Evolutionary conservation across 768 basidiomycete species (phyloP).

Genomic region (Rubroboletus satanas): DNA sequence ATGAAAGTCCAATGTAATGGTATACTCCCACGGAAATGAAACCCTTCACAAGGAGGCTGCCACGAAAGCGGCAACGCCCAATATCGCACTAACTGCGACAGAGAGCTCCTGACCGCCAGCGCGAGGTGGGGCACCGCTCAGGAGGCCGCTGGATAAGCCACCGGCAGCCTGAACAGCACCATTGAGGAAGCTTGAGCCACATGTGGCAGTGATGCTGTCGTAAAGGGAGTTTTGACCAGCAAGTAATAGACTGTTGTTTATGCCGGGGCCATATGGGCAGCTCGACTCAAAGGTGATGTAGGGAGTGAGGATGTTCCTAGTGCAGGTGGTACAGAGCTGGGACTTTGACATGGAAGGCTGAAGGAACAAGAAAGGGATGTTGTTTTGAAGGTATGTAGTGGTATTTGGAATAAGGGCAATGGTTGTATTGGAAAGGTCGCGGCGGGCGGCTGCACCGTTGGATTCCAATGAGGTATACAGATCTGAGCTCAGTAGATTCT

Average conservation of each 20-base stretch:
- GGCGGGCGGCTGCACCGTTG: slow-evolving; percentile 19
- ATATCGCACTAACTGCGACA: slow-evolving; percentile 28
- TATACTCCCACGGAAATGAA: slow-evolving; percentile 13
- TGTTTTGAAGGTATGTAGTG: slow-evolving; percentile 49
- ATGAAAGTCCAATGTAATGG: slow-evolving; percentile 16
- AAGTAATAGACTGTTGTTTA: slow-evolving; percentile 62
- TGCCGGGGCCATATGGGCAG: slow-evolving; percentile 72
- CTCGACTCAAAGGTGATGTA: slow-evolving; percentile 76
- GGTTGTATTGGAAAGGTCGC: slow-evolving; percentile 30
- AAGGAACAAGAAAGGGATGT: slow-evolving; percentile 82
- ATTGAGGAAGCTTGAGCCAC: slow-evolving; percentile 68
- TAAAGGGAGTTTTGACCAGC: slow-evolving; percentile 65
- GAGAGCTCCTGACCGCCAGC: slow-evolving; percentile 24
- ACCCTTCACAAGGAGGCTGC: slow-evolving; percentile 26
- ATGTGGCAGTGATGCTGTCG: slow-evolving; percentile 53
- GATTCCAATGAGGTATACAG: slow-evolving; percentile 21
- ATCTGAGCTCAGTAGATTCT: slow-evolving; percentile 19
- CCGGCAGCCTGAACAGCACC: slow-evolving; percentile 69
- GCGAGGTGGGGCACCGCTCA: slow-evolving; percentile 30
- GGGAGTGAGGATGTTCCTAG: slow-evolving; percentile 65
- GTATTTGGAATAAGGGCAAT: slow-evolving; percentile 46
- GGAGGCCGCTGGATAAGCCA: slow-evolving; percentile 39
- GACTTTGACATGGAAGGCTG: slow-evolving; percentile 43
- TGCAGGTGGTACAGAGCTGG: slow-evolving; percentile 78
- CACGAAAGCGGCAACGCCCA: slow-evolving; percentile 34